A percentile compares a stretch with the other conserved stretches of the same genome.
These are phyloP conservation scores for Vinca minor DNA, from an alignment of 257 asterid genomes.

Conservation along the genomic window DNA sequence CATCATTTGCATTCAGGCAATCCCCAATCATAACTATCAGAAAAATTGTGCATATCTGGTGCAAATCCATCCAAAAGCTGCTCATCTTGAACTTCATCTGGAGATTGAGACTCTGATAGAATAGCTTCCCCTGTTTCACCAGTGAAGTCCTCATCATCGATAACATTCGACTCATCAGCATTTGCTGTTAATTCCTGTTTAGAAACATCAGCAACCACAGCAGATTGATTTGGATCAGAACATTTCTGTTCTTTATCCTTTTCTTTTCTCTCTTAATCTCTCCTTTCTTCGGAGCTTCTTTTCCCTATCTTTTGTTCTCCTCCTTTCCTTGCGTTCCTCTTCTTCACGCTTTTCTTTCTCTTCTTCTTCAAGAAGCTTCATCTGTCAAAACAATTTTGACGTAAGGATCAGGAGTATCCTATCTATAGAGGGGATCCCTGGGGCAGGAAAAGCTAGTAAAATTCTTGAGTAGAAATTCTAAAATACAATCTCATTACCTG, in stretches of 20 bases:
- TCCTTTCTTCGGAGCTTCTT: conserved; percentile 91
- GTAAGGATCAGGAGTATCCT: conserved; percentile 19
- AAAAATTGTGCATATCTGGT: conserved; percentile 37
- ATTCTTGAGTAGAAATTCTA: not conserved
- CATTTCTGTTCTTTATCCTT: conserved; percentile 53
- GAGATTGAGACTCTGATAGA: conserved; percentile 43
- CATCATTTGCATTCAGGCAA: conserved; percentile 33
- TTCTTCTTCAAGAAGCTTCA: conserved; percentile 96
- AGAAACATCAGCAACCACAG: conserved; percentile 30
- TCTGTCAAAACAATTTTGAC: conserved; percentile 37
- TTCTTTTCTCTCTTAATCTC: conserved; percentile 77
- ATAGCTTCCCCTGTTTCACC: conserved; percentile 48
- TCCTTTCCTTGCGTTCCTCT: conserved; percentile 76
- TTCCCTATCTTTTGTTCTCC: conserved; percentile 81
- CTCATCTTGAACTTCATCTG: conserved; percentile 39
- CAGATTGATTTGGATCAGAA: conserved; percentile 32
- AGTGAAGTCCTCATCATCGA: conserved; percentile 34
- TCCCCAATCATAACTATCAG: conserved; percentile 50
- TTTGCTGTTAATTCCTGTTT: conserved; percentile 34
- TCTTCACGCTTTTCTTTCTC: conserved; percentile 96
- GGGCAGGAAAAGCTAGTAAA: conserved; percentile 13
- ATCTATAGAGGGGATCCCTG: conserved; percentile 10
- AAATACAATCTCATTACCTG: conserved; percentile 44
- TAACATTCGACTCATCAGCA: conserved; percentile 32
- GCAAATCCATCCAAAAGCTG: conserved; percentile 41